These are phyloP conservation scores for Flaveria floridana DNA, from an alignment of 140 eudicot species.

Conservation along the genomic window DNA sequence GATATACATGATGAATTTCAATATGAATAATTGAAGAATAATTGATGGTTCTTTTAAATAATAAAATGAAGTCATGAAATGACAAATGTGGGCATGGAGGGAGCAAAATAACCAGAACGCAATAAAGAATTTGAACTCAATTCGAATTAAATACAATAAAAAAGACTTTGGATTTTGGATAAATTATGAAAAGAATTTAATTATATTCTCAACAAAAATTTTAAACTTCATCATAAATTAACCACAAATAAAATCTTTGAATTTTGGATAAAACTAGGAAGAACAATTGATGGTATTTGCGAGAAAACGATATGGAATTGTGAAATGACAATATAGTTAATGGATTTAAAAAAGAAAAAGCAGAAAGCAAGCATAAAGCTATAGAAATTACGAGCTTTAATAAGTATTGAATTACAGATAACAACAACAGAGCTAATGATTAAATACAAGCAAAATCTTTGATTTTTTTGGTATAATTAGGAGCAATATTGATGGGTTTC, in stretches of 20 bases:
- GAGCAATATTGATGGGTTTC: background rate
- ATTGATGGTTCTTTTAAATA: background rate
- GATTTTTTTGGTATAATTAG: background rate
- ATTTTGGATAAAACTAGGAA: slow-evolving; percentile 26
- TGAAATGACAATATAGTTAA: background rate
- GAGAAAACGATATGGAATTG: background rate
- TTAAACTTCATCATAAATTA: slow-evolving; percentile 32
- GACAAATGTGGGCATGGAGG: slow-evolving; percentile 22
- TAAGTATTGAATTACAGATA: too few relatives aligned
- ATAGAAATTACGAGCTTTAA: background rate
- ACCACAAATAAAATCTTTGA: background rate
- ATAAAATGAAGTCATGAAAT: slow-evolving; percentile 15
- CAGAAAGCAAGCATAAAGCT: background rate
- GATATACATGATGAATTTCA: slow-evolving; percentile 27
- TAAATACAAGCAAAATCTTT: background rate
- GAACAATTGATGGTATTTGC: background rate
- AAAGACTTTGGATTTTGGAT: too few relatives aligned
- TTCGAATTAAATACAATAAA: background rate
- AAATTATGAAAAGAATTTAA: too few relatives aligned
- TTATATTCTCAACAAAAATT: background rate
- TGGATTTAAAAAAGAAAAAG: too few relatives aligned
- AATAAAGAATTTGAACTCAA: slow-evolving; percentile 36
- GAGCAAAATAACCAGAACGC: slow-evolving; percentile 5
- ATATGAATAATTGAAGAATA: background rate
- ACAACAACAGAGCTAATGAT: background rate